Evolutionary conservation across 2,329 filamentous ascomycete species (phyloP).

Genomic region (Fonsecaea pugnacius): DNA sequence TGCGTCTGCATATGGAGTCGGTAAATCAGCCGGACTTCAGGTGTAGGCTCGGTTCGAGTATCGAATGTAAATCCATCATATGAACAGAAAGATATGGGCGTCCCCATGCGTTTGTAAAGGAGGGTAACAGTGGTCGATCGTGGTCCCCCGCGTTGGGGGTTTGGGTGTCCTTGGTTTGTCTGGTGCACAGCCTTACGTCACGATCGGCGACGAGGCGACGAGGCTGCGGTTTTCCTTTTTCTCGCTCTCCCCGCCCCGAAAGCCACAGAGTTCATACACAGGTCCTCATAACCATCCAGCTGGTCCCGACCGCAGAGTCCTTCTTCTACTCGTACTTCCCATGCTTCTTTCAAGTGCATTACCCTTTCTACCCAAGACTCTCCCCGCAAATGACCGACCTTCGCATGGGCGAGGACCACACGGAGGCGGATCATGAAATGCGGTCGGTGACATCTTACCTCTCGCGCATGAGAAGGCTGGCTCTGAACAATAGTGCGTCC

Average conservation of each 20-base stretch:
- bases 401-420: not conserved
- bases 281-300: not conserved
- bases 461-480: conserved; percentile 6
- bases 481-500: not conserved
- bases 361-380: not conserved
- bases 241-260: not conserved
- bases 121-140: not conserved
- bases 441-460: conserved; percentile 10
- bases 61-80: too few species aligned
- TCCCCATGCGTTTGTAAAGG: not conserved
- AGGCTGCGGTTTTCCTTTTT: not conserved
- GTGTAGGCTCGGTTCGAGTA: too few species aligned
- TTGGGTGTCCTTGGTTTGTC: too few species aligned
- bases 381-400: not conserved
- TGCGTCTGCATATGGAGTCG: too few species aligned
- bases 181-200: not conserved
- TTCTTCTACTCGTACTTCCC: too few species aligned
- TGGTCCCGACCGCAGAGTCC: too few species aligned
- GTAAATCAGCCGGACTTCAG: too few species aligned
- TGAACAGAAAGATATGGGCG: too few species aligned
- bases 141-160: not conserved
- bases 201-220: not conserved
- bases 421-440: not conserved
- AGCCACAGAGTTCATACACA: not conserved
- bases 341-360: too few species aligned